Conservation (phyloP, 495 filamentous ascomycete species). For the Penicillium longicatenatum region DNA sequence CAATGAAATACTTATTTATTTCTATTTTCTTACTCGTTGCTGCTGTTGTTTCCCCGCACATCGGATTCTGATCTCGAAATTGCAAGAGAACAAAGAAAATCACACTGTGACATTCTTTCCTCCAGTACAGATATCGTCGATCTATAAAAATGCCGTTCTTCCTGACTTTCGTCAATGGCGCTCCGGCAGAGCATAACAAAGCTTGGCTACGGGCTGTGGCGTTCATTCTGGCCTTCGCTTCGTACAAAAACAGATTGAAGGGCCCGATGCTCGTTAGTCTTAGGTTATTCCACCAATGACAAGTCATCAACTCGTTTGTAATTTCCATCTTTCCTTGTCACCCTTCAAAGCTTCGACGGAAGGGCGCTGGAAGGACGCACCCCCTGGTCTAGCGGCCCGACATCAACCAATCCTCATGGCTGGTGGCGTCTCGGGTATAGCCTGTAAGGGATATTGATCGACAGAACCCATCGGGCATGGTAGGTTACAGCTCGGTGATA, state of each 20-base stretch:
- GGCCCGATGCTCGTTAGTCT: neutral
- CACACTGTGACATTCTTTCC: neutral
- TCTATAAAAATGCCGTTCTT: neutral
- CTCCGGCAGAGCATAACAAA: conserved; percentile 5
- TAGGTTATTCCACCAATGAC: neutral
- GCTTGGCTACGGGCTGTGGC: conserved; percentile 14
- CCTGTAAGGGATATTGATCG: conserved; percentile 11
- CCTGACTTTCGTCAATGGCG: neutral
- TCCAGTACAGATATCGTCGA: neutral
- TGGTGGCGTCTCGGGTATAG: conserved; percentile 6
- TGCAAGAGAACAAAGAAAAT: neutral
- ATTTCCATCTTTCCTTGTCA: neutral
- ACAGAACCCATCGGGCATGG: neutral
- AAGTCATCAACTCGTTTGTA: neutral
- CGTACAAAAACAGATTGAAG: neutral
- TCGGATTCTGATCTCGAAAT: neutral
- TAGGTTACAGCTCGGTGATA: neutral
- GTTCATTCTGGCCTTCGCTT: conserved; percentile 7
- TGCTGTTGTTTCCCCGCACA: neutral
- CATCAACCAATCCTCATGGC: neutral
- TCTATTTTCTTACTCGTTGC: neutral
- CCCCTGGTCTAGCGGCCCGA: conserved; percentile 10
- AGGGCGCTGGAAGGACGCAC: conserved; percentile 3
- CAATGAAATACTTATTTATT: neutral
- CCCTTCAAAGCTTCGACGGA: neutral